Conservation (phyloP, 441 rosid species). For the Gossypium gossypioides region DNA sequence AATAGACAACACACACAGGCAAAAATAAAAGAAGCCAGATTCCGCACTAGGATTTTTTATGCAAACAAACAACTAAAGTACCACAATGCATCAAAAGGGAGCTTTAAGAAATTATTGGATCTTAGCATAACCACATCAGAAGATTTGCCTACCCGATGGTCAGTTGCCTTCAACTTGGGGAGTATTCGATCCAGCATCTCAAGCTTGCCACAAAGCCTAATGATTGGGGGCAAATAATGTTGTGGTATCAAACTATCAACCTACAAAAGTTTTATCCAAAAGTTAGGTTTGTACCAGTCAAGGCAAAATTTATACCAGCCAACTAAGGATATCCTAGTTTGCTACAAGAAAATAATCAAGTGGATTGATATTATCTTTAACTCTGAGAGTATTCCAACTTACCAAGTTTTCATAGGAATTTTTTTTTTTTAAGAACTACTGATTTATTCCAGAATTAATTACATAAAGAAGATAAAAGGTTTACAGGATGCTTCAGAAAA, state of each 20-base stretch:
- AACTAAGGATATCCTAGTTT: neutral
- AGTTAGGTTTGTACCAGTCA: slow-evolving; percentile 11
- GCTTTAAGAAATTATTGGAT: neutral
- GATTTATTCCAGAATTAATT: slow-evolving; percentile 3
- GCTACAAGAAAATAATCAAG: slow-evolving; percentile 1
- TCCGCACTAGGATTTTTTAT: neutral
- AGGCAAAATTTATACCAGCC: slow-evolving; percentile 1
- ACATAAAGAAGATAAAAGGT: slow-evolving; percentile 3
- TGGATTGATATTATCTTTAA: neutral
- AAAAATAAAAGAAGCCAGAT: neutral
- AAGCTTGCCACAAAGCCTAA: slow-evolving; percentile 92
- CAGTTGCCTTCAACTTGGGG: slow-evolving; percentile 86
- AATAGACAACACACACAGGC: neutral
- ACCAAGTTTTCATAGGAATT: neutral
- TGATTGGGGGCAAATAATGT: slow-evolving; percentile 75
- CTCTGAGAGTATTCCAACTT: neutral
- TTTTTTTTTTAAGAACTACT: neutral
- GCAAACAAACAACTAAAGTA: slow-evolving; percentile 2
- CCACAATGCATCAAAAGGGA: neutral
- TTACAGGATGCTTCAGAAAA: slow-evolving; percentile 7
- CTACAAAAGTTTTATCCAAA: slow-evolving; percentile 33
- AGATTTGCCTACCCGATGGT: slow-evolving; percentile 64
- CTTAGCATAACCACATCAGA: slow-evolving; percentile 14
- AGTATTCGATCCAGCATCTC: slow-evolving; percentile 92
- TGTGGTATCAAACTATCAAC: slow-evolving; percentile 64